Percentiles rank a stretch among this genome's conserved stretches.
Conservation (phyloP, 2,329 filamentous ascomycete species). For the Trichoderma sp. region DNA sequence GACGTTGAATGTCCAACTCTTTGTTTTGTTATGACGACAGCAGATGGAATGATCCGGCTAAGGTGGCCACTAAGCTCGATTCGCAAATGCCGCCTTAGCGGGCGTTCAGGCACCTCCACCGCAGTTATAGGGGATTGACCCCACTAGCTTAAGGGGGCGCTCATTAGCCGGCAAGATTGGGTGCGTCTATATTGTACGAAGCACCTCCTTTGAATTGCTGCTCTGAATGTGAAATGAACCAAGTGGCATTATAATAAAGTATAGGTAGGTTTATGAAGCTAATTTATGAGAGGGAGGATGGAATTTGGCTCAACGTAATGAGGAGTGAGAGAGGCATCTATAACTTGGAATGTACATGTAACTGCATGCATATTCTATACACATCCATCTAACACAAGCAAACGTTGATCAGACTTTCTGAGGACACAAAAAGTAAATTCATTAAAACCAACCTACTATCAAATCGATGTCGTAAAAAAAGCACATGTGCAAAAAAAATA, state of each 20-base stretch:
- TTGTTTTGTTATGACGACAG: background rate
- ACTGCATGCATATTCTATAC: no score
- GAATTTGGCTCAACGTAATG: no score
- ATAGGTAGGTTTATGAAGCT: background rate
- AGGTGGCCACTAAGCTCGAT: constrained; percentile 14
- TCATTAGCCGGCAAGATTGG: background rate
- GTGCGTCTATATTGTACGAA: background rate
- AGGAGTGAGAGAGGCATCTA: no score
- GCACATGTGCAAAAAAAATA: background rate
- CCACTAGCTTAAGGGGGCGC: constrained; percentile 6
- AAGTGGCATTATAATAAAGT: background rate
- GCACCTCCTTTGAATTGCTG: background rate
- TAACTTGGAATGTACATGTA: no score
- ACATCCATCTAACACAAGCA: no score
- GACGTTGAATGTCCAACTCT: background rate
- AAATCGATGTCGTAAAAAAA: no score
- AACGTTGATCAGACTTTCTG: no score
- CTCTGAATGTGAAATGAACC: background rate
- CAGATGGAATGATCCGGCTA: background rate
- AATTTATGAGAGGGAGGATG: background rate
- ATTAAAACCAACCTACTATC: background rate
- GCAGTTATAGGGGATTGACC: constrained; percentile 3
- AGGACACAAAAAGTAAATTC: background rate
- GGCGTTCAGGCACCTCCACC: background rate
- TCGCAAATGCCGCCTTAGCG: background rate